phyloP scores from a whole-genome alignment of 345 rosid genomes.

The Eucalyptus erythrocorys region DNA sequence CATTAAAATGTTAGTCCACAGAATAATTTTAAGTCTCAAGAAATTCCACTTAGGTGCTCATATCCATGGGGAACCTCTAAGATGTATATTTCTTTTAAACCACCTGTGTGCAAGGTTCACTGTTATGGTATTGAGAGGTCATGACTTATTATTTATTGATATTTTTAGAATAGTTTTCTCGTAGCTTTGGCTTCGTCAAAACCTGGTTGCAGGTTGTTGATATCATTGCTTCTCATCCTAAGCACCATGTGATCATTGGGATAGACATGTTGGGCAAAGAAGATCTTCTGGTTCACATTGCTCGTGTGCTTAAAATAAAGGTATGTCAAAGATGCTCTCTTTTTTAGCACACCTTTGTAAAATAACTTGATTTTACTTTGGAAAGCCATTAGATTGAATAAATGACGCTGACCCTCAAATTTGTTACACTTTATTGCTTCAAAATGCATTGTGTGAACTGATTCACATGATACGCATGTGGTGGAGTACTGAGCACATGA shows the following conservation, averaged over 20 bases:
- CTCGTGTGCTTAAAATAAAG: slow-evolving; percentile 43
- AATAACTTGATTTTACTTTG: not conserved
- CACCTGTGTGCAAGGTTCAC: not conserved
- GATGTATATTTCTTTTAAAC: not conserved
- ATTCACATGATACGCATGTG: not conserved
- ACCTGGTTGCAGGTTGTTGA: slow-evolving; percentile 33
- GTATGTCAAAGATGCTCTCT: slow-evolving; percentile 3
- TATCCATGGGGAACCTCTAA: not conserved
- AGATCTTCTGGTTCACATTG: slow-evolving; percentile 46
- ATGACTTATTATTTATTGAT: not conserved
- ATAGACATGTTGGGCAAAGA: slow-evolving; percentile 66
- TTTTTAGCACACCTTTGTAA: not conserved
- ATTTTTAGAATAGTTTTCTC: not conserved
- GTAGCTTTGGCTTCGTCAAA: not conserved
- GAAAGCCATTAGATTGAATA: not conserved
- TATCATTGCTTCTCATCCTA: slow-evolving; percentile 54
- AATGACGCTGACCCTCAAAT: not conserved
- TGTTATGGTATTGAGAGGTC: not conserved
- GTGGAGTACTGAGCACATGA: not conserved
- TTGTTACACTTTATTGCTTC: not conserved
- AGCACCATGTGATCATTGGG: slow-evolving; percentile 53
- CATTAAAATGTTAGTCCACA: not conserved
- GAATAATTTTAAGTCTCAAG: not conserved
- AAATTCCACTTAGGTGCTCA: not conserved
- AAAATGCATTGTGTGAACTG: not conserved